Percentiles rank a stretch among this genome's conserved stretches.
Evolutionary conservation across 176 grass and related monocot species (phyloP).

Genomic region (Phyllostachys edulis): DNA sequence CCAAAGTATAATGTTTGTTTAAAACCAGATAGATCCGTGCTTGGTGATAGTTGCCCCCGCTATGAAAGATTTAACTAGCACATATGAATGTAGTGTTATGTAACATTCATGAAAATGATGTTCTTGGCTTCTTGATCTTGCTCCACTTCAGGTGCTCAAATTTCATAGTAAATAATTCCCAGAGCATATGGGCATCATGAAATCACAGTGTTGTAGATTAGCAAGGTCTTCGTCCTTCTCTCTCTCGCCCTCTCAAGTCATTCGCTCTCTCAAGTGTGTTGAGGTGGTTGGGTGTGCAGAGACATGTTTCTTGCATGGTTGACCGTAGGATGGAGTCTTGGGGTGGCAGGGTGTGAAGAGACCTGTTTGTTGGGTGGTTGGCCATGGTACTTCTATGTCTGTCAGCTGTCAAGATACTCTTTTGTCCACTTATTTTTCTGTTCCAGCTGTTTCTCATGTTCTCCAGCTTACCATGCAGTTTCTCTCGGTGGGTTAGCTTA

Average conservation of each 20-base stretch:
- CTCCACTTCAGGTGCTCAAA: background rate
- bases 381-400: too few relatives aligned
- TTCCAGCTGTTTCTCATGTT: too few relatives aligned
- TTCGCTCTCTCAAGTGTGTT: background rate
- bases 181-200: background rate
- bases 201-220: conserved; percentile 4
- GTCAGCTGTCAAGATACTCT: too few relatives aligned
- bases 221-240: background rate
- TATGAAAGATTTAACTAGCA: background rate
- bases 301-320: background rate
- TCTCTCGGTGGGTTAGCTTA: too few relatives aligned
- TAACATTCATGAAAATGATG: background rate
- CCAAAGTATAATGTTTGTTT: background rate
- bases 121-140: background rate
- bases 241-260: background rate
- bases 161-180: conserved; percentile 11
- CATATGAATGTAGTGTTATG: background rate
- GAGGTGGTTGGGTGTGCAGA: background rate
- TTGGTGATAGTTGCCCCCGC: background rate
- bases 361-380: background rate
- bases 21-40: background rate
- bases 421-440: too few relatives aligned
- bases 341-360: background rate
- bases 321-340: background rate
- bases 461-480: too few relatives aligned